phyloP scores from a whole-genome alignment of 2,329 filamentous ascomycete genomes.

The Talaromyces atroroseus region DNA sequence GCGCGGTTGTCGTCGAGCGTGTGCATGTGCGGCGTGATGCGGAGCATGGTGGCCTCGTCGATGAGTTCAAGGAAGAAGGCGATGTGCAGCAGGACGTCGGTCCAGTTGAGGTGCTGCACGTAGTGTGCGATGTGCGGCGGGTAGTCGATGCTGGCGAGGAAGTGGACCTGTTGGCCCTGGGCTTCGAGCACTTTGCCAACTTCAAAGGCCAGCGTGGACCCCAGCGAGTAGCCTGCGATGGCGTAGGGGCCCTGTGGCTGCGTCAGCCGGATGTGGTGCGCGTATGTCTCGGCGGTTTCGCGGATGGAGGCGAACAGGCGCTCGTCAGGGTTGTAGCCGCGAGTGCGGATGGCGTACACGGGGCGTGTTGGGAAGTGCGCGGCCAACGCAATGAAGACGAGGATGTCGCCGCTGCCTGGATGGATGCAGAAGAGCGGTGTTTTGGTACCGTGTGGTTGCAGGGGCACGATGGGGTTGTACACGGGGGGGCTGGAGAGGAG shows the following conservation, averaged over 20 bases:
- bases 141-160: conserved; percentile 36
- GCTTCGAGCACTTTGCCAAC: conserved; percentile 40
- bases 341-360: conserved; percentile 43
- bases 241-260: conserved; percentile 48
- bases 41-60: background rate
- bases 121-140: conserved; percentile 42
- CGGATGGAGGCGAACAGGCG: conserved; percentile 29
- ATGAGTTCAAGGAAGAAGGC: conserved; percentile 36
- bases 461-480: conserved; percentile 21
- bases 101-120: conserved; percentile 36
- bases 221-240: conserved; percentile 47
- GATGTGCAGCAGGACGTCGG: conserved; percentile 34
- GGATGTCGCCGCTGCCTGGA: conserved; percentile 31
- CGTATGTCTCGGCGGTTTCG: conserved; percentile 38
- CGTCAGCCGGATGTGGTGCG: conserved; percentile 27
- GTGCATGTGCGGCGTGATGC: conserved; percentile 24
- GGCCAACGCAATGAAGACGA: conserved; percentile 30
- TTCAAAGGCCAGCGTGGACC: conserved; percentile 46
- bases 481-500: conserved; percentile 5
- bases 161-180: conserved; percentile 32
- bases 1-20: background rate
- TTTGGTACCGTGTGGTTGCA: conserved; percentile 21
- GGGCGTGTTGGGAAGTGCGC: conserved; percentile 31
- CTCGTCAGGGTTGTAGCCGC: conserved; percentile 26
- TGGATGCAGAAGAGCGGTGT: conserved; percentile 29